A percentile compares a stretch with the other conserved stretches of the same genome.
Evolutionary conservation across 805 yeast genomes (phyloP).

Genomic region (Hanseniaspora nectarophila): DNA sequence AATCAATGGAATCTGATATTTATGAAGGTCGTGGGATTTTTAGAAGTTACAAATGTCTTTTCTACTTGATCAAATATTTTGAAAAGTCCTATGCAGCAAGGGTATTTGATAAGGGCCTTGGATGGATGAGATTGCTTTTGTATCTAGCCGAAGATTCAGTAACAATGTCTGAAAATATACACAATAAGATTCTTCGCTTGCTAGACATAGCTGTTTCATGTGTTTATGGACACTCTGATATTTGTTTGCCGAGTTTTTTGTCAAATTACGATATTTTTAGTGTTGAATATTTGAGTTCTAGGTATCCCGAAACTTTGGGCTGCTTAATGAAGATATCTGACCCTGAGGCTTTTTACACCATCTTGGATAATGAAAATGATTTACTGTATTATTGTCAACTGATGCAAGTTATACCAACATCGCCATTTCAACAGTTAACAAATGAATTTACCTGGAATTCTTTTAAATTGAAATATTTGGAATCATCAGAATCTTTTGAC

Average conservation of each 20-base stretch:
- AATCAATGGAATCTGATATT: neutral
- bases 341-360: neutral
- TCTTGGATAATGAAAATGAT: neutral
- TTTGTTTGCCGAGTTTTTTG: no score
- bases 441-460: neutral
- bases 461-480: neutral
- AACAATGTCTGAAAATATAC: neutral
- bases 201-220: neutral
- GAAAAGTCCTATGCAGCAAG: neutral
- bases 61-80: neutral
- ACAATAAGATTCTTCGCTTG: neutral
- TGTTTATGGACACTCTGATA: no score
- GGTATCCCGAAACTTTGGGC: neutral
- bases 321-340: neutral
- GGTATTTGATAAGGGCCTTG: neutral
- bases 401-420: neutral
- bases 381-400: neutral
- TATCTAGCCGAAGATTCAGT: neutral
- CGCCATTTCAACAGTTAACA: neutral
- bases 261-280: neutral
- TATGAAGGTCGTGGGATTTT: neutral
- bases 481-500: neutral
- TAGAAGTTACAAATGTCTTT: neutral
- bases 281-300: neutral
- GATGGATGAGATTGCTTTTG: neutral